These are phyloP conservation scores for Sclerotinia sclerotiorum DNA, from an alignment of 2,329 filamentous ascomycete species.

Conservation along the genomic window DNA sequence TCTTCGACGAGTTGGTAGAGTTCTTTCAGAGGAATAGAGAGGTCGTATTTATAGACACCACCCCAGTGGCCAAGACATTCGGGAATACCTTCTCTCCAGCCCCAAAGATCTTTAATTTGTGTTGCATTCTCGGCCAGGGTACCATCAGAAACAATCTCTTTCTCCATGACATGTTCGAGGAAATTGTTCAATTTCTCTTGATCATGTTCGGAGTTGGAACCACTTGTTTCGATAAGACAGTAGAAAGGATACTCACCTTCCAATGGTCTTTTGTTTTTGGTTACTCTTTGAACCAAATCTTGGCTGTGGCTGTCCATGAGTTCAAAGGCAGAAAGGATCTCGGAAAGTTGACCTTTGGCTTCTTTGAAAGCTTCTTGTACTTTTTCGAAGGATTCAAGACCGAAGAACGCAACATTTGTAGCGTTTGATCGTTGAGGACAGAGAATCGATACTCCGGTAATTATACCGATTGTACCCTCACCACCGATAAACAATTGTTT, in stretches of 20 bases:
- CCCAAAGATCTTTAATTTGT: conserved; percentile 81
- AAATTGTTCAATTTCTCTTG: conserved; percentile 86
- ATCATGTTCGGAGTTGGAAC: conserved; percentile 92
- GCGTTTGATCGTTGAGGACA: conserved; percentile 86
- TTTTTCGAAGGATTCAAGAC: conserved; percentile 85
- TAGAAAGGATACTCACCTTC: conserved; percentile 90
- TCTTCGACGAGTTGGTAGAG: conserved; percentile 91
- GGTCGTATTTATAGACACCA: conserved; percentile 97
- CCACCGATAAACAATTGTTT: conserved; percentile 96
- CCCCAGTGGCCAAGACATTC: conserved; percentile 88
- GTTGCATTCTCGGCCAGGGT: conserved; percentile 93
- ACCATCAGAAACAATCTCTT: conserved; percentile 83
- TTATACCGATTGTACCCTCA: conserved; percentile 91
- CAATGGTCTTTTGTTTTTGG: conserved; percentile 74
- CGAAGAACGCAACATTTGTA: conserved; percentile 93
- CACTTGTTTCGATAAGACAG: conserved; percentile 93
- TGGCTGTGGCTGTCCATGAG: conserved; percentile 90
- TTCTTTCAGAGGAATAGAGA: conserved; percentile 86
- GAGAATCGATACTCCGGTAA: conserved; percentile 85
- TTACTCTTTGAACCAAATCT: conserved; percentile 70
- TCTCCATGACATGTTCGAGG: conserved; percentile 86
- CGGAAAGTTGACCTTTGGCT: conserved; percentile 85
- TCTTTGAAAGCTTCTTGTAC: conserved; percentile 82
- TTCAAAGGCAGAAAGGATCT: conserved; percentile 97
- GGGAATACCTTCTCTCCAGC: conserved; percentile 89